phyloP scores from a whole-genome alignment of 345 rosid species.

The Citrus medica region DNA sequence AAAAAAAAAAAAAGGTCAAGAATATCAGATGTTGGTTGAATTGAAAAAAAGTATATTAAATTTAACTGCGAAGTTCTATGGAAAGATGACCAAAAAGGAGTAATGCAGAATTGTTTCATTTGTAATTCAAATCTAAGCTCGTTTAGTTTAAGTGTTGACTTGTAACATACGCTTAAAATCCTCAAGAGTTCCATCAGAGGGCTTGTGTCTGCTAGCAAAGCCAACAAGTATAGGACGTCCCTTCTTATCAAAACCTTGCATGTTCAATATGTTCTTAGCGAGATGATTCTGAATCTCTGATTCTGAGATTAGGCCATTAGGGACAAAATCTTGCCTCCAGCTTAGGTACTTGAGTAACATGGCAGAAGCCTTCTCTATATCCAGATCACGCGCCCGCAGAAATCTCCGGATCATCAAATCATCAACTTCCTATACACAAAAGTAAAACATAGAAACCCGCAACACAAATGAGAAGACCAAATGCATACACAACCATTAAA shows the following conservation, averaged over 20 bases:
- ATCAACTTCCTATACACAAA: slow-evolving; percentile 56
- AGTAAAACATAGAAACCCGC: not conserved
- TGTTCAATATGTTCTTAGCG: slow-evolving; percentile 59
- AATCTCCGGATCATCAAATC: slow-evolving; percentile 80
- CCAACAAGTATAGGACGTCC: slow-evolving; percentile 64
- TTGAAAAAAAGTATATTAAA: not conserved
- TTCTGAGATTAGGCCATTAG: slow-evolving; percentile 52
- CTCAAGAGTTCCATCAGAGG: slow-evolving; percentile 55
- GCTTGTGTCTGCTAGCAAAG: slow-evolving; percentile 63
- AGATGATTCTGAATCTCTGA: slow-evolving; percentile 58
- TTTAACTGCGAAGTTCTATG: not conserved
- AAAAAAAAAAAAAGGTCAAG: not conserved
- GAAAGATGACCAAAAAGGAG: not conserved
- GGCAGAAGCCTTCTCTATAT: slow-evolving; percentile 78
- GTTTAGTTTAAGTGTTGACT: not conserved
- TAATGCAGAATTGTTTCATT: not conserved
- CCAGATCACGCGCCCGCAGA: slow-evolving; percentile 80
- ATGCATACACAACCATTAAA: not conserved
- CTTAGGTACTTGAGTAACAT: slow-evolving; percentile 64
- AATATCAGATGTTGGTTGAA: not conserved
- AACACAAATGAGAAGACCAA: not conserved
- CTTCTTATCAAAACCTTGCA: slow-evolving; percentile 72
- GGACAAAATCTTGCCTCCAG: slow-evolving; percentile 60
- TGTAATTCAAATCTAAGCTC: too few relatives aligned
- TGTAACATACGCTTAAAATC: slow-evolving; percentile 71